Base-by-base conservation (phyloP, 1,139 yeast genomes). In the Lodderomyces metapsilosis region DNA sequence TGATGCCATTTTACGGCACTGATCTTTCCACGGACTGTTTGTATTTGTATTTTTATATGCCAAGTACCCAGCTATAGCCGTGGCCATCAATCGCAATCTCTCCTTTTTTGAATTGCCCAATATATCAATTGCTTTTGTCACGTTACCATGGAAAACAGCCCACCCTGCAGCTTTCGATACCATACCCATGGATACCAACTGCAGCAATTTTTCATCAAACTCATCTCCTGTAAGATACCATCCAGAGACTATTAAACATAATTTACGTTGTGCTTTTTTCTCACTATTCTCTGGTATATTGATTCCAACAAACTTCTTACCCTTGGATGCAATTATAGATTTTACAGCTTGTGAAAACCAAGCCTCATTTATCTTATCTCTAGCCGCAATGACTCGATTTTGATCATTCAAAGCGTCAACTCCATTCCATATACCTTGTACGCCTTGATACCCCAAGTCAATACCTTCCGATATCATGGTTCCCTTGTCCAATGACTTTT, bases 121-220 rank as follows among this genome's bases (percentile, higher is more conserved):
- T 10, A 88, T 83, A 25, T 79, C 80, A 8, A 91, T 86, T 0
- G 97, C 96, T 43, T 82, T 75, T 4, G 79, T 76, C 2, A 92
- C 86, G 59, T 89, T 87, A 2, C 96, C 96, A 58, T 88, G 94
- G 61, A 92, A 92, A 0, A 89, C 92, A 0, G 98, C 97, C 96
- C 96, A 88, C 0, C 95, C 98, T 0, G 98, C 98, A 1, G 98
- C 98, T 57, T 92, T 84, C 49, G 88, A 96, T 46, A 77, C 77
- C 48, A 78, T 76, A 0, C 88, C 92, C 21, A 70, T 63, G 0
- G 67, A 61, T 22, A 84, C 78, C 36, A 91, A 68, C 34, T 72
- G 68, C 27, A 68, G 66, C 38, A 88, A 74, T 49, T 85, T 82
- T 36, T 76, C 81, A 44, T 89, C 95, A 49, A 89, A 74, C 53